phyloP scores from a whole-genome alignment of 495 filamentous ascomycete genomes.

The Aspergillus indologenus region DNA sequence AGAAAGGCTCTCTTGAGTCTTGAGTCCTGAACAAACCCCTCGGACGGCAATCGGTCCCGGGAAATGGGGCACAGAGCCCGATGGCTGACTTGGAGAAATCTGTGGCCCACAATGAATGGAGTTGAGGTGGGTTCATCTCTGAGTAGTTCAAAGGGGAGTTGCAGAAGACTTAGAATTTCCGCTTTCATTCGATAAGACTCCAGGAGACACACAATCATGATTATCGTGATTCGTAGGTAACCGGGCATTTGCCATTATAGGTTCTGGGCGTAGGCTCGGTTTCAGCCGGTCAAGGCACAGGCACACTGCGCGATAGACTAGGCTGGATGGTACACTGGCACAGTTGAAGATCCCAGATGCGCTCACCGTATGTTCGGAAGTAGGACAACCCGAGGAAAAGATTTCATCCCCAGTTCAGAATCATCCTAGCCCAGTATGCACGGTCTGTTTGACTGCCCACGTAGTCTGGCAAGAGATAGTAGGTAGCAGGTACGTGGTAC shows the following conservation, averaged over 20 bases:
- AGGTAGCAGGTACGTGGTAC: too few species aligned
- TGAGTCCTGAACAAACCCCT: not conserved
- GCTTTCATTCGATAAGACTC: not conserved
- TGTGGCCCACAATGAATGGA: not conserved
- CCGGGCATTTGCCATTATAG: not conserved
- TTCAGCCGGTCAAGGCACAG: conserved; percentile 1
- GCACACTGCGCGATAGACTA: not conserved
- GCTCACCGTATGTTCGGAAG: conserved; percentile 6
- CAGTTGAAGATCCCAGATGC: not conserved
- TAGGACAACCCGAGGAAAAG: not conserved
- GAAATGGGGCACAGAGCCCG: not conserved
- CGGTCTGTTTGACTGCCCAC: not conserved
- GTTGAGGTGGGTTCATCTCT: not conserved
- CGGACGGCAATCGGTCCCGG: not conserved
- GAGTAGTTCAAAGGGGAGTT: not conserved
- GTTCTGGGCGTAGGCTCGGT: not conserved
- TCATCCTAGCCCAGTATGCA: not conserved
- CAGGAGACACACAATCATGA: not conserved
- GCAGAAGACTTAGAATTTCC: not conserved
- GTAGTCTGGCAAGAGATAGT: not conserved
- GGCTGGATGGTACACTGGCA: not conserved
- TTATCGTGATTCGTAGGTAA: too few species aligned
- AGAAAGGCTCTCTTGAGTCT: not conserved
- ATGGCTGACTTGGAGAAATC: not conserved
- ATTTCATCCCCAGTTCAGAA: not conserved